Conservation (phyloP, 495 filamentous ascomycete genomes). For the Clohesyomyces aquaticus region DNA sequence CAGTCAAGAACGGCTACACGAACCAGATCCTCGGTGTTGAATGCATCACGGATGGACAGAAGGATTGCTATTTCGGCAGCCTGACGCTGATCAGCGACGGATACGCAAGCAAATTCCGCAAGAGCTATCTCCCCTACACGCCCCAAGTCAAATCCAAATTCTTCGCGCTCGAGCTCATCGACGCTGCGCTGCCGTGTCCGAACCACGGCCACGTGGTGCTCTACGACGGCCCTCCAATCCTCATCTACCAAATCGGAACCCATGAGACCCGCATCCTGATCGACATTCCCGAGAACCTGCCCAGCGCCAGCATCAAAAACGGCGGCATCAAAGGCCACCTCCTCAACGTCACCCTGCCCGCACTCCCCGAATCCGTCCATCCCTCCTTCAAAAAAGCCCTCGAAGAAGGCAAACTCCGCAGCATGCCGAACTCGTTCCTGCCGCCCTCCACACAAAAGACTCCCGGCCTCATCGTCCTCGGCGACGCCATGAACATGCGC, state of each 20-base stretch:
- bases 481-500: constrained; percentile 96
- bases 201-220: constrained; percentile 87
- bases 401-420: constrained; percentile 69
- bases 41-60: constrained; percentile 63
- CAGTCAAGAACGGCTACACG: constrained; percentile 50
- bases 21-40: constrained; percentile 71
- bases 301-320: constrained; percentile 67
- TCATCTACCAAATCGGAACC: constrained; percentile 96
- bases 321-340: constrained; percentile 87
- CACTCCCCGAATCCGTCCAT: constrained; percentile 70
- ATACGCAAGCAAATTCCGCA: constrained; percentile 91
- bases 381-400: constrained; percentile 77
- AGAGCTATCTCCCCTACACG: constrained; percentile 68
- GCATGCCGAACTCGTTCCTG: constrained; percentile 94
- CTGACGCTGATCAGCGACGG: constrained; percentile 92
- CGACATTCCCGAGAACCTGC: constrained; percentile 80
- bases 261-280: constrained; percentile 90
- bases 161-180: constrained; percentile 88
- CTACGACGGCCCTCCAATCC: constrained; percentile 74
- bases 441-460: constrained; percentile 72
- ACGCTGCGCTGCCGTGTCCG: constrained; percentile 73
- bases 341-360: constrained; percentile 72
- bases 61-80: constrained; percentile 75
- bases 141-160: constrained; percentile 81
- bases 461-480: constrained; percentile 78